phyloP scores from a whole-genome alignment of 2,329 filamentous ascomycete species.

The Claviceps sp. region DNA sequence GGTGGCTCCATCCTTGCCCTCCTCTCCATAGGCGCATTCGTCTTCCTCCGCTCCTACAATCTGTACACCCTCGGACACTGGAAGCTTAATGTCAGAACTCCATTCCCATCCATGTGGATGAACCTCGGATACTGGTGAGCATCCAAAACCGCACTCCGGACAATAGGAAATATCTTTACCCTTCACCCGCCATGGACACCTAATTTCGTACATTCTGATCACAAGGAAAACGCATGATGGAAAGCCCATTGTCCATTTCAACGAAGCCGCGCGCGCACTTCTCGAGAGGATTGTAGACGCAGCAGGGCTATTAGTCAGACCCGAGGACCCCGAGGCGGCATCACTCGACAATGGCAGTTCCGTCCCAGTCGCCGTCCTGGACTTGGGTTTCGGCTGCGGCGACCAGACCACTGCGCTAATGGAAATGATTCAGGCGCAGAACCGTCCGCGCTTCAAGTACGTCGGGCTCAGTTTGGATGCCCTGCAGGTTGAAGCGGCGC shows the following conservation, averaged over 20 bases:
- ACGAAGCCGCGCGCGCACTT: slow-evolving; percentile 34
- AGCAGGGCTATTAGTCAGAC: slow-evolving; percentile 24
- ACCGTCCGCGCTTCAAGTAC: slow-evolving; percentile 26
- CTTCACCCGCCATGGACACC: background rate
- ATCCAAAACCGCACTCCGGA: background rate
- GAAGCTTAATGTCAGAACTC: slow-evolving; percentile 36
- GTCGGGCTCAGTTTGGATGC: slow-evolving; percentile 38
- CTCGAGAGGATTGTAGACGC: slow-evolving; percentile 31
- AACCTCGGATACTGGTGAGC: slow-evolving; percentile 48
- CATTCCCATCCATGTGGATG: slow-evolving; percentile 45
- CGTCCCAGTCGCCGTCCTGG: slow-evolving; percentile 30
- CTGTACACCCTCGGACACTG: slow-evolving; percentile 41
- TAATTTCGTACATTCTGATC: background rate
- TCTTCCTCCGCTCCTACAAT: slow-evolving; percentile 15
- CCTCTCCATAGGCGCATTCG: slow-evolving; percentile 7
- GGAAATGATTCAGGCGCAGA: slow-evolving; percentile 11
- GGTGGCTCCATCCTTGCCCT: slow-evolving; percentile 10
- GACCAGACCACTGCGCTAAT: slow-evolving; percentile 39
- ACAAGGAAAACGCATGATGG: slow-evolving; percentile 18
- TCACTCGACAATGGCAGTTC: slow-evolving; percentile 11
- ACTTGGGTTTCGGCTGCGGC: slow-evolving; percentile 46
- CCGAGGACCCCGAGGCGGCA: background rate
- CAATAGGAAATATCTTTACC: background rate
- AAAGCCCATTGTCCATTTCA: slow-evolving; percentile 22
- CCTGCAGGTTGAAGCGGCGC: slow-evolving; percentile 28